phyloP scores from a whole-genome alignment of 129 eudicot genomes.

The Flaveria robusta region DNA sequence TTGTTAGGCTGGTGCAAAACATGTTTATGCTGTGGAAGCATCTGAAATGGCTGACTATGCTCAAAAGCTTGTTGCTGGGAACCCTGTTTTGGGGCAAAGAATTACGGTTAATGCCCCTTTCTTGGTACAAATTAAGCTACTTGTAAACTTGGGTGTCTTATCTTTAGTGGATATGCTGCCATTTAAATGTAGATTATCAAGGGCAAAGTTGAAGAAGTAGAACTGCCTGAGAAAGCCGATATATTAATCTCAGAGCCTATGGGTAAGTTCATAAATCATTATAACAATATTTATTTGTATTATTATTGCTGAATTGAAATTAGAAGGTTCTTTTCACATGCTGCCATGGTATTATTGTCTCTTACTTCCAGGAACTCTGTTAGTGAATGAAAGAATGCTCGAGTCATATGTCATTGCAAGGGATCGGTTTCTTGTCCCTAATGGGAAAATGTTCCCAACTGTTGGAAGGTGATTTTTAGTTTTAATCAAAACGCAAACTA shows the following conservation, averaged over 20 bases:
- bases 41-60: constrained; percentile 99
- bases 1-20: constrained; percentile 92
- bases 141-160: constrained; percentile 20
- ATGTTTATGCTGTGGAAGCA: constrained; percentile 99
- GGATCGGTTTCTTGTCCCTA: constrained; percentile 90
- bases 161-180: constrained; percentile 14
- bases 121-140: constrained; percentile 3
- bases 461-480: constrained; percentile 70
- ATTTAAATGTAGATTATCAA: constrained; percentile 62
- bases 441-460: constrained; percentile 95
- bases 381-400: constrained; percentile 92
- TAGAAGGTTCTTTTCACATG: not conserved
- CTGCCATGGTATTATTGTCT: not conserved
- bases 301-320: not conserved
- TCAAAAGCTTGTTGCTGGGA: constrained; percentile 84
- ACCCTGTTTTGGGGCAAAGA: constrained; percentile 71
- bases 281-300: not conserved
- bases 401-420: constrained; percentile 98
- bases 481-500: not conserved
- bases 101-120: constrained; percentile 61
- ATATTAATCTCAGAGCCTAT: constrained; percentile 97
- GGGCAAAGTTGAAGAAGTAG: constrained; percentile 98
- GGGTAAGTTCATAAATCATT: constrained; percentile 60
- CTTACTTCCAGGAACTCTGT: constrained; percentile 67
- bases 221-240: constrained; percentile 95